phyloP scores from a whole-genome alignment of 2,329 filamentous ascomycete species.

The Septoria petroselini region DNA sequence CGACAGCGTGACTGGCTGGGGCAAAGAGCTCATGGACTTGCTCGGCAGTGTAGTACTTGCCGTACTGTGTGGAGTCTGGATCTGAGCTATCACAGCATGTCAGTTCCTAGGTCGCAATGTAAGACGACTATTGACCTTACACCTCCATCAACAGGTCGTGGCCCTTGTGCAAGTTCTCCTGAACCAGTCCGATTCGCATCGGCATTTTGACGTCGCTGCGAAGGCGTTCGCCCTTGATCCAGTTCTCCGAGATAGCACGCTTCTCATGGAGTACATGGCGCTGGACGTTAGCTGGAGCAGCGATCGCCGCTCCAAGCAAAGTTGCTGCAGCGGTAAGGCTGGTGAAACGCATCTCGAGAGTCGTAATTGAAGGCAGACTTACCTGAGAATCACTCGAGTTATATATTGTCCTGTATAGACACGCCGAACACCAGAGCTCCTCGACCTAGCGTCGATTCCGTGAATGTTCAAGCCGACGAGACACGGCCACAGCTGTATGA shows the following conservation, averaged over 20 bases:
- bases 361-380: constrained; percentile 13
- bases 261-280: constrained; percentile 47
- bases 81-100: constrained; percentile 15
- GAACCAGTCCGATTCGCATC: constrained; percentile 30
- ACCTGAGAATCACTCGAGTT: neutral
- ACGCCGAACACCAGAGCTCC: neutral
- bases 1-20: constrained; percentile 36
- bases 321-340: constrained; percentile 16
- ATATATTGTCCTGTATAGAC: constrained; percentile 2
- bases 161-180: constrained; percentile 24
- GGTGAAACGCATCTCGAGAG: constrained; percentile 23
- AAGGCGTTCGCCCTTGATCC: constrained; percentile 41
- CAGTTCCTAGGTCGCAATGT: neutral
- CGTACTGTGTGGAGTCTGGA: constrained; percentile 37
- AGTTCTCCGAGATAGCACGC: constrained; percentile 38
- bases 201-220: constrained; percentile 29
- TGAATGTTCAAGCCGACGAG: neutral
- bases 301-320: constrained; percentile 16
- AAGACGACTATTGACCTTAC: no score
- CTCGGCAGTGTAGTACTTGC: constrained; percentile 41
- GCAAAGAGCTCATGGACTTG: constrained; percentile 46
- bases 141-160: constrained; percentile 24
- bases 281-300: constrained; percentile 24
- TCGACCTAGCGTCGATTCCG: constrained; percentile 2
- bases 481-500: neutral